These are phyloP conservation scores for Candida bentonensis DNA, from an alignment of 805 yeast genomes.

Conservation along the genomic window DNA sequence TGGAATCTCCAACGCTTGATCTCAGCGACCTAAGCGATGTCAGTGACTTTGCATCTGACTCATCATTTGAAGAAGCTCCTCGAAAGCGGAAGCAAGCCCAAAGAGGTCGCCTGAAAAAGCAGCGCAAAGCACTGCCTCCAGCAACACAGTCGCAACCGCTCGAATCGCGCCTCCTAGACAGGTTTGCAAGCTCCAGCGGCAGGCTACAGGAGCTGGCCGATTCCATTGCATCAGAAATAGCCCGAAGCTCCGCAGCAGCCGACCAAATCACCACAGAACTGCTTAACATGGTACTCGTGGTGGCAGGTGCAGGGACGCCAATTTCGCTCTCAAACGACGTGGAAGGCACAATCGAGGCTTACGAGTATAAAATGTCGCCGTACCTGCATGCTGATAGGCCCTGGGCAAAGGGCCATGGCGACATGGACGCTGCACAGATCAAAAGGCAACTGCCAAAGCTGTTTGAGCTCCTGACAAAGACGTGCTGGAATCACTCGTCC, in stretches of 20 bases:
- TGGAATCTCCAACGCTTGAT: background rate
- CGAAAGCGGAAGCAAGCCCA: background rate
- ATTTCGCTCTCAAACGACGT: background rate
- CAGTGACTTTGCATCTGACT: background rate
- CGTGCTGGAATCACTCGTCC: background rate
- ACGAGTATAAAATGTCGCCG: background rate
- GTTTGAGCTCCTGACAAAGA: background rate
- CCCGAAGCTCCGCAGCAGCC: background rate
- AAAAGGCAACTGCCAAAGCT: background rate
- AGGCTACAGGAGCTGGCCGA: background rate
- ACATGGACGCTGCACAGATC: background rate
- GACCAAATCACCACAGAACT: too few relatives aligned
- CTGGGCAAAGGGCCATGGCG: background rate
- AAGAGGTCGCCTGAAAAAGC: too few relatives aligned
- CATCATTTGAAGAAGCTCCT: background rate
- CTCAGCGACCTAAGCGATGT: background rate
- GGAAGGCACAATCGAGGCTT: background rate
- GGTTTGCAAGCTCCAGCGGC: too few relatives aligned
- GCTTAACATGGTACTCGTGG: background rate
- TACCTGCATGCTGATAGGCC: background rate
- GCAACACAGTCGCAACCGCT: too few relatives aligned
- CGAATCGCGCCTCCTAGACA: too few relatives aligned
- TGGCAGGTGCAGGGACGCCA: background rate
- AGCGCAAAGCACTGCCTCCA: too few relatives aligned
- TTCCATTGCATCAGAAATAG: background rate